Base-by-base conservation (phyloP, 1,284 basidiomycete species). In the Trametes pubescens region DNA sequence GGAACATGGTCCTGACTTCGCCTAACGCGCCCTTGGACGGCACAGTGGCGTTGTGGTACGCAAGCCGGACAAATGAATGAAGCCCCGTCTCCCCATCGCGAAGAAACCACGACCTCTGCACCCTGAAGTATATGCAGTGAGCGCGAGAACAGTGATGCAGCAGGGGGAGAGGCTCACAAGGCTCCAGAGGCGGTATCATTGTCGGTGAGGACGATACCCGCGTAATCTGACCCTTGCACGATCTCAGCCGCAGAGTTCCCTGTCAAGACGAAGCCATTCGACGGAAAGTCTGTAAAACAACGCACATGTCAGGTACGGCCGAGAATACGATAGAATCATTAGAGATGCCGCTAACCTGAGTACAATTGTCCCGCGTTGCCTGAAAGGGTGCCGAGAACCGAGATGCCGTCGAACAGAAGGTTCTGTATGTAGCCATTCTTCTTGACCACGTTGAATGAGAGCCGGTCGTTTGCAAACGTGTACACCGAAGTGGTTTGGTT, bases 1-100 rank as follows among this genome's bases (percentile, higher is more conserved):
- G 65, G 43, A 75, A 75, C 71, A 75, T 72, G n/a, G 72, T 74
- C 24, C 74, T 65, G 14, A 70, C 68, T 38, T 75, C 74, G 5
- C 72, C 70, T 1, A 75, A 61, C 3, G 63, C 58, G 8, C 73
- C 71, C 26, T 68, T 65, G 8, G 64, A 65, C 8, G 69, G 64
- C 2, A 38, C 61, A 2, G 62, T 67, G 22, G 59, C 37, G 57
- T 74, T 75, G 64, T 69, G 65, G 37, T 74, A 75, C 2, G 64
- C 71, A 18, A 75, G 52, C 13, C 74, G 69, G 4, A 72, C 52
- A 51, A 75, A 75, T 21, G 70, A 73, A 52, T 75, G 74, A 5
- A 75, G 64, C 4, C 72, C 72, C 3, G 65, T 67, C 53, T 75
- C 74, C 1, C 65, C 67, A 48, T 73, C 70, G 21, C 70, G 69